A percentile compares a stretch with the other conserved stretches of the same genome.
Conservation (phyloP, 352 stramenopile genomes). For the Globisporangium nagaii region DNA sequence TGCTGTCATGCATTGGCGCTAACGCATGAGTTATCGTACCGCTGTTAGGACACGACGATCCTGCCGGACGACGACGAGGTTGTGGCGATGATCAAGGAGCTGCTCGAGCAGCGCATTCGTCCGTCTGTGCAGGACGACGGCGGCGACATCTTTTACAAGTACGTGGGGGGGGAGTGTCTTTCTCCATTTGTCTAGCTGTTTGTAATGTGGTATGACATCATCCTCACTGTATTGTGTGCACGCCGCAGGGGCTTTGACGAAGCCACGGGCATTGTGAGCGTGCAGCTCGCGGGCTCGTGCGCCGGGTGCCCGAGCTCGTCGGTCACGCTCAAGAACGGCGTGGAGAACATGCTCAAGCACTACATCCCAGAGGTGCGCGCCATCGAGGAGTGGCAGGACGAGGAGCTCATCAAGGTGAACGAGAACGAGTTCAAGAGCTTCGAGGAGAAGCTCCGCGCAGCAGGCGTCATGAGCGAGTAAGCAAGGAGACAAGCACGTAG, state of each 20-base stretch:
- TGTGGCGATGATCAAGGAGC: slow-evolving; percentile 99
- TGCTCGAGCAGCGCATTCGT: slow-evolving; percentile 97
- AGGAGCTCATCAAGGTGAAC: slow-evolving; percentile 73
- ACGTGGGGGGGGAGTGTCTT: too few species aligned
- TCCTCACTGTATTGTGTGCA: too few species aligned
- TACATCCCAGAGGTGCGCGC: slow-evolving; percentile 98
- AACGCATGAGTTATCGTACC: too few species aligned
- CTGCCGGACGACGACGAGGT: slow-evolving; percentile 97
- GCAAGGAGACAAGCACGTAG: not conserved
- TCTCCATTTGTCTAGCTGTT: too few species aligned
- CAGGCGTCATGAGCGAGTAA: slow-evolving; percentile 75
- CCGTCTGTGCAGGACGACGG: slow-evolving; percentile 99
- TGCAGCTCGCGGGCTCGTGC: slow-evolving; percentile 94
- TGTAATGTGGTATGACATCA: too few species aligned
- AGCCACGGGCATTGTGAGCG: slow-evolving; percentile 86
- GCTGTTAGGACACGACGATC: slow-evolving; percentile 85
- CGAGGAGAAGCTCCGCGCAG: slow-evolving; percentile 76
- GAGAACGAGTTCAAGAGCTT: slow-evolving; percentile 80
- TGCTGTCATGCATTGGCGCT: not conserved
- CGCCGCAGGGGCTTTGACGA: slow-evolving; percentile 91
- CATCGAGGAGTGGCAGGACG: slow-evolving; percentile 78
- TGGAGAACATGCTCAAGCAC: slow-evolving; percentile 99
- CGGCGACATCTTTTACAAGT: slow-evolving; percentile 98
- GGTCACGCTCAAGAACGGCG: slow-evolving; percentile 98
- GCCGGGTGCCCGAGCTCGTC: slow-evolving; percentile 96